These are phyloP conservation scores for Colletotrichum paranaense DNA, from an alignment of 2,329 filamentous ascomycete genomes.

Conservation along the genomic window DNA sequence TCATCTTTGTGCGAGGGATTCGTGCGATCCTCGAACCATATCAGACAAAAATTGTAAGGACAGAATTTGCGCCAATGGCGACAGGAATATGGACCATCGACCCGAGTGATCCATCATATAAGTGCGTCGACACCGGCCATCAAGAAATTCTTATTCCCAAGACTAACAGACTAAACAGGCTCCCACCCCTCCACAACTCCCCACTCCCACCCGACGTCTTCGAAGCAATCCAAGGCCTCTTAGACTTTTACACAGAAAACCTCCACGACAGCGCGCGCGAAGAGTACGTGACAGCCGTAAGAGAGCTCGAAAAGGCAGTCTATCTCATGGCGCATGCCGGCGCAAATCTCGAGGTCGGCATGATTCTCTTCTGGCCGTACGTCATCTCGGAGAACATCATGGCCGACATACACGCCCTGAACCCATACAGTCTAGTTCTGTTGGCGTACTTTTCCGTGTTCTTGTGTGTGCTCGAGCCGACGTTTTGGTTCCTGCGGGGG, in stretches of 20 bases:
- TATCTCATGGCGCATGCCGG: slow-evolving; percentile 40
- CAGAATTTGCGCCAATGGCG: slow-evolving; percentile 1
- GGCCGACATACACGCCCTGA: slow-evolving; percentile 40
- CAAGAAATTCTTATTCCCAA: not conserved
- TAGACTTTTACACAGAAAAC: not conserved
- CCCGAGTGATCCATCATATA: not conserved
- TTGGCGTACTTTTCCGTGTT: slow-evolving; percentile 42
- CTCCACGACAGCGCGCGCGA: slow-evolving; percentile 22
- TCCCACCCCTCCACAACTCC: slow-evolving; percentile 3
- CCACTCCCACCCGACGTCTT: slow-evolving; percentile 13
- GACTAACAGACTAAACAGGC: not conserved
- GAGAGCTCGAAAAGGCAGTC: slow-evolving; percentile 34
- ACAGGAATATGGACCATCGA: slow-evolving; percentile 10
- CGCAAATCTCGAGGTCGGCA: slow-evolving; percentile 38
- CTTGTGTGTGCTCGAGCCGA: slow-evolving; percentile 40
- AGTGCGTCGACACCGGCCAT: not conserved
- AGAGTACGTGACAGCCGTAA: slow-evolving; percentile 38
- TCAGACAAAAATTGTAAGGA: not conserved
- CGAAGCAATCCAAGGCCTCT: slow-evolving; percentile 8
- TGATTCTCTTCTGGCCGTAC: slow-evolving; percentile 42
- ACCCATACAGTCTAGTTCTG: slow-evolving; percentile 41
- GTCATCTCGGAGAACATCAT: slow-evolving; percentile 40
- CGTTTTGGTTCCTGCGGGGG: slow-evolving; percentile 42
- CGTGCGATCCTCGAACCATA: slow-evolving; percentile 8
- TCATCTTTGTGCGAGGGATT: slow-evolving; percentile 23